These are phyloP conservation scores for Cardiospermum halicacabum DNA, from an alignment of 345 rosid genomes.

Conservation along the genomic window DNA sequence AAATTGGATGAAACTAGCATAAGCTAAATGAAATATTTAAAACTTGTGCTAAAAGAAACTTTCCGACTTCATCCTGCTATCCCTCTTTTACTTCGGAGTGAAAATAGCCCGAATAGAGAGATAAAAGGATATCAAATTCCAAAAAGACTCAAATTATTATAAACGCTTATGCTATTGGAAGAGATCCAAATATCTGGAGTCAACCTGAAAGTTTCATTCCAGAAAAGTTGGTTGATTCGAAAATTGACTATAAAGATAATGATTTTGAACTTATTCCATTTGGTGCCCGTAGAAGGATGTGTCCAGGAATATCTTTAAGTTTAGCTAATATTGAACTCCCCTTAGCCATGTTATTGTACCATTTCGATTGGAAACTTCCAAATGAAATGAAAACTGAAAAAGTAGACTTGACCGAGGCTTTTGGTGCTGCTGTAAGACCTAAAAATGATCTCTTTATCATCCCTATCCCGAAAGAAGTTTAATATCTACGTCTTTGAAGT, in stretches of 20 bases:
- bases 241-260: slow-evolving; percentile 17
- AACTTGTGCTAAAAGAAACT: slow-evolving; percentile 25
- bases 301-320: slow-evolving; percentile 23
- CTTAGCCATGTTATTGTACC: slow-evolving; percentile 27
- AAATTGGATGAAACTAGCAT: slow-evolving; percentile 19
- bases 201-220: slow-evolving; percentile 29
- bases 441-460: slow-evolving; percentile 13
- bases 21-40: slow-evolving; percentile 13
- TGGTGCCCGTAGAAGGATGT: slow-evolving; percentile 31
- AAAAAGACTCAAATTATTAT: slow-evolving; percentile 18
- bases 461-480: no score
- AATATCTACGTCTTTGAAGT: no score
- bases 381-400: slow-evolving; percentile 19
- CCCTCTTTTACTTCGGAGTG: slow-evolving; percentile 28
- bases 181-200: slow-evolving; percentile 29
- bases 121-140: slow-evolving; percentile 26
- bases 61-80: slow-evolving; percentile 25
- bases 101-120: background rate
- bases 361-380: slow-evolving; percentile 44
- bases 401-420: slow-evolving; percentile 39
- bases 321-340: slow-evolving; percentile 14
- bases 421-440: slow-evolving; percentile 23
- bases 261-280: slow-evolving; percentile 19
- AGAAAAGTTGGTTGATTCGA: slow-evolving; percentile 19
- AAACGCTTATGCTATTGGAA: slow-evolving; percentile 31